These are phyloP conservation scores for Fusarium secorum DNA, from an alignment of 2,329 filamentous ascomycete species.

Conservation along the genomic window DNA sequence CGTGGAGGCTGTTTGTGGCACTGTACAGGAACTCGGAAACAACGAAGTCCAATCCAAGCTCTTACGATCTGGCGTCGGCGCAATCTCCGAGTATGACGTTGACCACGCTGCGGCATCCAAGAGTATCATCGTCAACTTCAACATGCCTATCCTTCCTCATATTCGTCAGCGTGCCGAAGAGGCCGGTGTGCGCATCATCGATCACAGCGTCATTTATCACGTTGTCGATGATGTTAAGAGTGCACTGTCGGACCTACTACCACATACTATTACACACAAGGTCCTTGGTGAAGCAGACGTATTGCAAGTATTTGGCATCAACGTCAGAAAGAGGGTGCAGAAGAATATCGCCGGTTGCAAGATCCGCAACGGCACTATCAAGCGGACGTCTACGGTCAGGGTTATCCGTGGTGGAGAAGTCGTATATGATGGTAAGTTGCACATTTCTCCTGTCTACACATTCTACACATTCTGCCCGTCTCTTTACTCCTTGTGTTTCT, in stretches of 20 bases:
- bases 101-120: conserved; percentile 82
- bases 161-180: conserved; percentile 75
- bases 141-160: conserved; percentile 71
- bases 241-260: conserved; percentile 73
- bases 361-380: conserved; percentile 81
- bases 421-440: conserved; percentile 79
- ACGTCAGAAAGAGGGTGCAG: conserved; percentile 73
- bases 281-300: conserved; percentile 91
- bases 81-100: conserved; percentile 84
- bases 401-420: conserved; percentile 75
- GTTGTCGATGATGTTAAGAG: conserved; percentile 76
- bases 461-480: neutral
- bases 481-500: neutral
- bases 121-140: conserved; percentile 87
- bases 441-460: neutral
- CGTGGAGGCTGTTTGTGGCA: conserved; percentile 85
- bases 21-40: conserved; percentile 80
- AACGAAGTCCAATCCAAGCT: conserved; percentile 82
- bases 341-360: conserved; percentile 86
- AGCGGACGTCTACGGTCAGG: conserved; percentile 69
- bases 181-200: conserved; percentile 77
- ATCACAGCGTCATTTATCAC: conserved; percentile 88
- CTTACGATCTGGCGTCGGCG: conserved; percentile 79
- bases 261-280: conserved; percentile 70
- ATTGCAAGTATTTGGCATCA: conserved; percentile 83